Percentiles rank a stretch among this genome's conserved stretches.
Conservation (phyloP, 78 protist species). For the Abeoforma whisleri region DNA sequence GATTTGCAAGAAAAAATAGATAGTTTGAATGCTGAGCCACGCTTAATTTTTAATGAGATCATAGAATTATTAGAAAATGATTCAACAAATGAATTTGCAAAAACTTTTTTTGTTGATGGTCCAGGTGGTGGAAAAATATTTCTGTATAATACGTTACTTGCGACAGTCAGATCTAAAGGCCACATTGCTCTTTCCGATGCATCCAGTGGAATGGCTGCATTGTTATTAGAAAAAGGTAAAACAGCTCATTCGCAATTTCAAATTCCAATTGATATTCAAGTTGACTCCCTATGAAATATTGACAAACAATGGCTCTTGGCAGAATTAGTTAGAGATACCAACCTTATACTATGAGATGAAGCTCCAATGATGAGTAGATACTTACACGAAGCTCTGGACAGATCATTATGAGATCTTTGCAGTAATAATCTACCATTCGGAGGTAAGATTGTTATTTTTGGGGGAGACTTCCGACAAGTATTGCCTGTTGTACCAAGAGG, state of each 20-base stretch:
- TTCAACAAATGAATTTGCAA: too few species aligned
- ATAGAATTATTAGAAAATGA: too few species aligned
- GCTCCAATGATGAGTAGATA: not conserved
- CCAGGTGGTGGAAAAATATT: not conserved
- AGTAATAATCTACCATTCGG: not conserved
- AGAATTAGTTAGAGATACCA: not conserved
- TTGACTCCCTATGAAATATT: not conserved
- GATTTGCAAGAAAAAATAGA: too few species aligned
- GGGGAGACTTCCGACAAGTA: not conserved
- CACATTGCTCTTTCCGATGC: not conserved
- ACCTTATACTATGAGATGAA: not conserved
- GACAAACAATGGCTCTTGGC: not conserved
- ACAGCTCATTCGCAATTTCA: not conserved
- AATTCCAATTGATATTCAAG: not conserved
- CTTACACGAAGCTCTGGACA: not conserved
- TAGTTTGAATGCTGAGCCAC: too few species aligned
- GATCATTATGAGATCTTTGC: not conserved
- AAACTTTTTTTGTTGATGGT: too few species aligned
- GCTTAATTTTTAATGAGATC: too few species aligned
- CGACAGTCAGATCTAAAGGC: not conserved
- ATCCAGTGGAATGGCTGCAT: not conserved
- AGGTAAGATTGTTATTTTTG: not conserved
- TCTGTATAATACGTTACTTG: not conserved
- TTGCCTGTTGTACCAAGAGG: not conserved
- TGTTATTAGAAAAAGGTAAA: not conserved